These are phyloP conservation scores for Leptographium flavum DNA, from an alignment of 2,329 filamentous ascomycete genomes.

Conservation along the genomic window DNA sequence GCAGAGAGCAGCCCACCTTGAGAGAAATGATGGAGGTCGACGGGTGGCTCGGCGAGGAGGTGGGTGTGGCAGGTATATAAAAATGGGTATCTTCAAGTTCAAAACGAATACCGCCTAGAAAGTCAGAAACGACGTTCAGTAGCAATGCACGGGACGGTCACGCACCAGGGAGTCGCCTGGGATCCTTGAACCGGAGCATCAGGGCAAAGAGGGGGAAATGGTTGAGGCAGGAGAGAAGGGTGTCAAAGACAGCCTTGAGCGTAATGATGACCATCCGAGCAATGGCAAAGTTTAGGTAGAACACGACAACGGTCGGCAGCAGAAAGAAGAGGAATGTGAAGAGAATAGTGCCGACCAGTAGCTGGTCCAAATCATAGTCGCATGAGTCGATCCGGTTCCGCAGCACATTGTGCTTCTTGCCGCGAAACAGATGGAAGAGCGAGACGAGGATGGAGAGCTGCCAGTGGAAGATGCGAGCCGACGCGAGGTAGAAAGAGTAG, in stretches of 20 bases:
- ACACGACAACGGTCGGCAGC: conserved; percentile 86
- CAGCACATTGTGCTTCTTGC: conserved; percentile 94
- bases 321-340: conserved; percentile 94
- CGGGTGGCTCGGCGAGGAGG: conserved; percentile 27
- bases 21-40: conserved; percentile 74
- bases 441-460: conserved; percentile 93
- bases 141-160: not conserved
- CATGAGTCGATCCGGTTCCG: conserved; percentile 97
- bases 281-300: conserved; percentile 90
- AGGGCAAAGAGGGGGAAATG: conserved; percentile 95
- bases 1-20: conserved; percentile 40
- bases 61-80: conserved; percentile 18
- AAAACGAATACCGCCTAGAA: conserved; percentile 69
- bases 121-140: not conserved
- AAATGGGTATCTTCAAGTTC: conserved; percentile 65
- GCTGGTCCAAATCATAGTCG: conserved; percentile 94
- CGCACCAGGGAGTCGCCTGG: conserved; percentile 68
- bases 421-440: conserved; percentile 95
- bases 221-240: conserved; percentile 81
- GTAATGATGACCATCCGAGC: conserved; percentile 91
- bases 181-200: conserved; percentile 92
- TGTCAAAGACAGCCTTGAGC: conserved; percentile 83
- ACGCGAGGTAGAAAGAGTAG: conserved; percentile 95
- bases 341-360: conserved; percentile 88
- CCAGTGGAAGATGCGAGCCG: conserved; percentile 95